Evolutionary conservation across 2,329 filamentous ascomycete genomes (phyloP).

Genomic region (Neocucurbitaria cava): DNA sequence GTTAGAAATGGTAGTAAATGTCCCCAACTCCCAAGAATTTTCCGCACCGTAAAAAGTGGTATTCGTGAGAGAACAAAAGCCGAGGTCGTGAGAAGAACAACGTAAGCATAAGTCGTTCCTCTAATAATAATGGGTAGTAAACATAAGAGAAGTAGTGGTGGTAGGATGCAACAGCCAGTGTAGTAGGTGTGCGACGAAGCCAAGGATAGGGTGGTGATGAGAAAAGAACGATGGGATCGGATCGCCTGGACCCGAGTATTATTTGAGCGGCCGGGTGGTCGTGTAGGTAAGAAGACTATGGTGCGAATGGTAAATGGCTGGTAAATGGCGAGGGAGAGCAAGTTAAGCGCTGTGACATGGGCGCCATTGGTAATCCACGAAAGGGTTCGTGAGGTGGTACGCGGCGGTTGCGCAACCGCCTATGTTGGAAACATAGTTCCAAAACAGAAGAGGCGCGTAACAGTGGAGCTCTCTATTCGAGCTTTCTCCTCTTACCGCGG

Average conservation of each 20-base stretch:
- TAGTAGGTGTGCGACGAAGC: constrained; percentile 11
- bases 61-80: constrained; percentile 12
- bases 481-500: constrained; percentile 89
- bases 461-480: constrained; percentile 52
- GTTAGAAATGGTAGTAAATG: constrained; percentile 18
- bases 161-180: constrained; percentile 7
- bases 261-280: constrained; percentile 25
- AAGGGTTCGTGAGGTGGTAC: constrained; percentile 26
- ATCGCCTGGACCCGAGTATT: constrained; percentile 46
- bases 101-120: constrained; percentile 32
- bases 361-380: constrained; percentile 28
- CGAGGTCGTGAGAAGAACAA: constrained; percentile 34
- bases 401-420: constrained; percentile 32
- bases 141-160: constrained; percentile 30
- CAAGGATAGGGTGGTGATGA: constrained; percentile 17
- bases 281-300: constrained; percentile 10
- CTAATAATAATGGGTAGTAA: constrained; percentile 25
- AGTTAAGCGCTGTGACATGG: constrained; percentile 23
- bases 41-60: constrained; percentile 32
- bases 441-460: constrained; percentile 24
- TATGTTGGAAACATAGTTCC: constrained; percentile 25
- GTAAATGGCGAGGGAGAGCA: constrained; percentile 10
- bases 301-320: constrained; percentile 6
- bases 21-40: constrained; percentile 30
- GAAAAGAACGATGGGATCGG: constrained; percentile 38